Conservation (phyloP, 805 yeast genomes). For the Candida railenensis region DNA sequence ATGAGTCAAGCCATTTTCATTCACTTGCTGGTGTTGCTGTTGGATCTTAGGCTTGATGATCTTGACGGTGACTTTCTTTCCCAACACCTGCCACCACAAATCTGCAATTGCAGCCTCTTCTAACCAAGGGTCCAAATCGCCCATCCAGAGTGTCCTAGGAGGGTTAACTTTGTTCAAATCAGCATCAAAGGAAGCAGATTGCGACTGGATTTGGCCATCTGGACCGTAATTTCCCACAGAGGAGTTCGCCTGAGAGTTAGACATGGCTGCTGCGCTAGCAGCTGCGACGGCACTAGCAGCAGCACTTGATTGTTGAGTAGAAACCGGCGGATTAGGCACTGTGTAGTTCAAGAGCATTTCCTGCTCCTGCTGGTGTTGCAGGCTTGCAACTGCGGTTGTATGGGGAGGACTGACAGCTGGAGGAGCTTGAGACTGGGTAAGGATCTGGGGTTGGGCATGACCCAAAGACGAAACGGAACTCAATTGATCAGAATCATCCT, state of each 20-base stretch:
- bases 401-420: conserved; percentile 4
- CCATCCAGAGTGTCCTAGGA: conserved; percentile 86
- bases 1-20: conserved; percentile 28
- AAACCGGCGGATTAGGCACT: conserved; percentile 42
- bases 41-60: conserved; percentile 50
- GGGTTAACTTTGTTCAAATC: conserved; percentile 22
- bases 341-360: conserved; percentile 38
- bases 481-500: background rate
- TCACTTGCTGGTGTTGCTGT: conserved; percentile 10
- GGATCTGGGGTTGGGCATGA: conserved; percentile 2
- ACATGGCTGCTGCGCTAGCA: background rate
- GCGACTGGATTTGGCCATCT: background rate
- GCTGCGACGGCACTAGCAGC: conserved; percentile 20
- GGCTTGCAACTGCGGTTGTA: conserved; percentile 30
- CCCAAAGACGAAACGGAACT: background rate
- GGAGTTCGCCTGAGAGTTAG: background rate
- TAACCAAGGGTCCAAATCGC: conserved; percentile 78
- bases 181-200: background rate
- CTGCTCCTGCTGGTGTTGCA: conserved; percentile 44
- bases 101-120: conserved; percentile 57
- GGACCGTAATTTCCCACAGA: background rate
- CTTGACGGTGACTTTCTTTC: conserved; percentile 61
- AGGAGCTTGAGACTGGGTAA: conserved; percentile 2
- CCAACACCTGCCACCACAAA: conserved; percentile 58
- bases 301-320: conserved; percentile 34